Base-by-base conservation (phyloP, 2,329 filamentous ascomycete genomes). In the Colletotrichum brevisporum region DNA sequence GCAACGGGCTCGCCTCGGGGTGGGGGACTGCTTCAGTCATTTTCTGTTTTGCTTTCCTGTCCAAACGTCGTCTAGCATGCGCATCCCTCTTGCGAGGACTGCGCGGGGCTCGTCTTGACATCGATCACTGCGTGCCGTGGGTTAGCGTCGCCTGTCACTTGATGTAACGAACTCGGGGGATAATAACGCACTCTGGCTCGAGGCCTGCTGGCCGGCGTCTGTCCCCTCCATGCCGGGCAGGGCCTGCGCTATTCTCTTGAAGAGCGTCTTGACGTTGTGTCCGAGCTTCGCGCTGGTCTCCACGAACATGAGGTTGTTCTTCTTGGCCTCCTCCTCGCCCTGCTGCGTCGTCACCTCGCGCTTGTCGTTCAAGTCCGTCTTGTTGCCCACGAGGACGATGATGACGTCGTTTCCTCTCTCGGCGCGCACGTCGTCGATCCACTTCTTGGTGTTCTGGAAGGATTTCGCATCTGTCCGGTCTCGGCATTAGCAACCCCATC, bases 371-470 rank as follows among this genome's bases (percentile, higher is more conserved):
- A 99, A 83, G 87, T 99, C 96, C 52, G 96, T 99, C 90, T 99
- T 99, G 87, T 99, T 99, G 74, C 96, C 96, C 47, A 99, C 97
- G 54, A 99, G 85, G 54, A 99, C 96, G 76, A 99, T 98, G 76
- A 99, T 99, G 70, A 99, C 97, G 82, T 99, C 96, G 85, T 97
- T 97, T 59, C 96, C 96, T 77, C 96, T 90, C 85, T 99, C 96
- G 59, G 95, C 95, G 71, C 96, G 90, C 67, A 99, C 96, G 79
- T 99, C 96, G 79, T 99, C 96, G 74, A 99, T 97, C 96, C 97
- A 99, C 88, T 99, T 99, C 78, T 95, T 91, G 63, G 96, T 99
- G 83, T 99, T 98, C 80, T 98, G 93, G 86, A 99, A 99, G 26
- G 94, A 97, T 83, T 98, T 98, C 72, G 92, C 92, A 81, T 96